Conservation (phyloP, 139 green algal species). For the Chlamydomonas sphaeroides region DNA sequence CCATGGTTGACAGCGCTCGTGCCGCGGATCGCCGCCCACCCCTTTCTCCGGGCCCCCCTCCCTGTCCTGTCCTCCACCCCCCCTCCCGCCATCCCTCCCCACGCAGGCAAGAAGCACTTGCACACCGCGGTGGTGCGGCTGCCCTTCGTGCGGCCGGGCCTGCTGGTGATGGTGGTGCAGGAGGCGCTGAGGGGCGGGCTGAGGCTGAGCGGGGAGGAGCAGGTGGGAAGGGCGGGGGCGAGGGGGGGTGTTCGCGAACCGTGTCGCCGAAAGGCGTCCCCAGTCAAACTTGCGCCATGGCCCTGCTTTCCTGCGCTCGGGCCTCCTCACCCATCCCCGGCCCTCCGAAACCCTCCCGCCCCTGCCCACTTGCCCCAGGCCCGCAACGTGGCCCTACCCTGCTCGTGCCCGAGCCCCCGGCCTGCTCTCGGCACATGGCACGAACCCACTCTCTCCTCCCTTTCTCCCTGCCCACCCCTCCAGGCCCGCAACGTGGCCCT, state of each 20-base stretch:
- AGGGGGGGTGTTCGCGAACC: too few species aligned
- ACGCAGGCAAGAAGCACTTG: conserved; percentile 67
- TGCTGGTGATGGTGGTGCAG: conserved; percentile 54
- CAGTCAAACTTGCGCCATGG: too few species aligned
- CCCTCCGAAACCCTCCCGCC: background rate
- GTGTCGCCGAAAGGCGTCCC: too few species aligned
- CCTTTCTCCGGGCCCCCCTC: too few species aligned
- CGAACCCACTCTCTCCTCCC: too few species aligned
- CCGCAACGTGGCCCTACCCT: too few species aligned
- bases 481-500: conserved; percentile 27
- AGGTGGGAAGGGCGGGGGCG: conserved; percentile 11
- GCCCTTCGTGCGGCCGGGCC: conserved; percentile 51
- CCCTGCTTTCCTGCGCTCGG: too few species aligned
- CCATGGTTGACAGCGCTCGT: too few species aligned
- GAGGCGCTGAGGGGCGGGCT: conserved; percentile 38
- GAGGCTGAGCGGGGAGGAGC: conserved; percentile 40
- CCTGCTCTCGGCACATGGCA: too few species aligned
- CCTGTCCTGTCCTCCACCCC: too few species aligned
- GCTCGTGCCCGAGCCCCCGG: too few species aligned
- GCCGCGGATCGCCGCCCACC: background rate
- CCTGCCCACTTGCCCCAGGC: background rate
- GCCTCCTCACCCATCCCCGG: too few species aligned
- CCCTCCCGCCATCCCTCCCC: background rate
- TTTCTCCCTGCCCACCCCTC: background rate
- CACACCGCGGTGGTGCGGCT: conserved; percentile 73